These are phyloP conservation scores for Aegilops umbellulata DNA, from an alignment of 176 grass and related monocot species.

Conservation along the genomic window DNA sequence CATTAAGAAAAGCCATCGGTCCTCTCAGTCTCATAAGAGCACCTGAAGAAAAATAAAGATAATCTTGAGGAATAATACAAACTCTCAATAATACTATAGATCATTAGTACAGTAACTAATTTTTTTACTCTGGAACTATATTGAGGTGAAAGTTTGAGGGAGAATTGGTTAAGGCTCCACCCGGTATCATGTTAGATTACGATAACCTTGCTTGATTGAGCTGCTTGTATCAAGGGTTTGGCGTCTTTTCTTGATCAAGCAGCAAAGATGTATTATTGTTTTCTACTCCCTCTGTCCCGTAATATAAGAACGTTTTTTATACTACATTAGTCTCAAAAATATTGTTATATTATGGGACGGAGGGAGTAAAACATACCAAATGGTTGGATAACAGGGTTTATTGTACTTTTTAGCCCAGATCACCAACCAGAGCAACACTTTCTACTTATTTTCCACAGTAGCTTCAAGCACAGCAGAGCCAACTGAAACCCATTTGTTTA, in stretches of 20 bases:
- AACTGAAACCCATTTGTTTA: background rate
- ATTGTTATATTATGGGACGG: no score
- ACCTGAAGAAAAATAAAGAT: slow-evolving; percentile 29
- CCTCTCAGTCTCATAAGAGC: background rate
- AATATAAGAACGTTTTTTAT: no score
- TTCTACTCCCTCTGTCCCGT: no score
- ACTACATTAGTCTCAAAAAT: no score
- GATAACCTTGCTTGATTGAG: background rate
- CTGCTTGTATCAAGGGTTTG: background rate
- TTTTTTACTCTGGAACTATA: background rate
- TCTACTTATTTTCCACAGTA: background rate
- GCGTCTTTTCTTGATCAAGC: background rate
- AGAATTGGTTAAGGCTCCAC: background rate
- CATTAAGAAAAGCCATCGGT: background rate
- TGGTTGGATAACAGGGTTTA: background rate
- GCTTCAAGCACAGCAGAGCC: background rate
- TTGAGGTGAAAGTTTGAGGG: background rate
- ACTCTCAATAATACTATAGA: background rate
- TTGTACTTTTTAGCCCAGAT: background rate
- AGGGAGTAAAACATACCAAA: background rate
- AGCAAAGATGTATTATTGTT: background rate
- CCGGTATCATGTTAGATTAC: background rate
- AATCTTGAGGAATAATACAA: background rate
- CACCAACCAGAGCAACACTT: background rate
- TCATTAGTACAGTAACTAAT: background rate